Evolutionary conservation across 2,329 filamentous ascomycete genomes (phyloP), one percentile per base, ranked within the genome.

Genomic region (Pezicula radicicola): DNA sequence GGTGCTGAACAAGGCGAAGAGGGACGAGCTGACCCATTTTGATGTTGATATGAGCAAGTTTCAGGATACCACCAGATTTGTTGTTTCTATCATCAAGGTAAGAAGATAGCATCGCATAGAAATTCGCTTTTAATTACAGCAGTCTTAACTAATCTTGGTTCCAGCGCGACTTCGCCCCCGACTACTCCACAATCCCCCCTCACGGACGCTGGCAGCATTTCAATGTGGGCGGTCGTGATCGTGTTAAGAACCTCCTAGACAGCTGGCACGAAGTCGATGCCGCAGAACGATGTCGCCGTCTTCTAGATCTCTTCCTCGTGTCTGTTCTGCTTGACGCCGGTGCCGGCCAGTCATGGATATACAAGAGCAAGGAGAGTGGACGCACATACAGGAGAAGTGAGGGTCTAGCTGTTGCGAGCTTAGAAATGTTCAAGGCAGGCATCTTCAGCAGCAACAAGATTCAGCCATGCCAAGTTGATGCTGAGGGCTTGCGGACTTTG

Each of bases 401-500:
- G 69, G 92, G 92, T 8, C 78, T 97, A 50, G 92, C 92, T 8
- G 85, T 87, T 59, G 83, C 83, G 6, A 84, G 79, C 58, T 66
- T 86, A 63, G 92, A 97, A 61, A 96, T 97, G 92, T 97, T 96
- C 80, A 96, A 96, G 73, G 78, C 82, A 13, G 94, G 94, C 33
- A 66, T 90, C 33, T 97, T 97, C 73, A 96, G 91, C 58, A 89
- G 91, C 69, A 83, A 93, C 66, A 77, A 83, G 3, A 79, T 74
- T 52, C 91, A 96, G 71, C 91, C 91, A 47, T 90, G 84, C 65
- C 92, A 96, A 69, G 94, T 97, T 27, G 93, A 99, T 72, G 91
- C 87, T 57, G 83, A 83, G 6, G 94, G 87, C 0, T 75, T 99
- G 60, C 84, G 82, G 61, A 83, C 77, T 51, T 72, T 97, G 52